Conservation (phyloP, 1,284 basidiomycete species). For the Blastosporella zonata region DNA sequence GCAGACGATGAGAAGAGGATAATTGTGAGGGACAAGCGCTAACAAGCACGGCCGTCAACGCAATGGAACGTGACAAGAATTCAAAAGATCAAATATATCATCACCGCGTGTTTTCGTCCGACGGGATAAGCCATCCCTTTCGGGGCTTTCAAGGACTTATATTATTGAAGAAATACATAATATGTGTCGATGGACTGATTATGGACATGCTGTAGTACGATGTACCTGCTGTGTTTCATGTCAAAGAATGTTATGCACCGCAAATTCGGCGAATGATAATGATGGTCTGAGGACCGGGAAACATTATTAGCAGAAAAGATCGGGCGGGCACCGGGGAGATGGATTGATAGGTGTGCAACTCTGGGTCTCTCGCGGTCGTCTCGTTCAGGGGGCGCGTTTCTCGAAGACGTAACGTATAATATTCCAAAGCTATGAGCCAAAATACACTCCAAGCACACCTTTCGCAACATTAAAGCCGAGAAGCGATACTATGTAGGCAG, state of each 20-base stretch:
- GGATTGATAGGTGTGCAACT: not conserved
- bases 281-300: not conserved
- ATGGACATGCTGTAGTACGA: no score
- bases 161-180: not conserved
- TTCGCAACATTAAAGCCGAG: slow-evolving; percentile 88
- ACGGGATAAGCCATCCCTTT: slow-evolving; percentile 7
- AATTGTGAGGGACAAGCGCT: slow-evolving; percentile 13
- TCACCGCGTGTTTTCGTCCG: slow-evolving; percentile 10
- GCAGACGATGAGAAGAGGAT: slow-evolving; percentile 10
- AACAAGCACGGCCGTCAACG: slow-evolving; percentile 12
- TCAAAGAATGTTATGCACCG: not conserved
- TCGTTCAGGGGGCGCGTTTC: not conserved
- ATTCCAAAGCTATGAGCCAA: slow-evolving; percentile 47
- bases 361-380: no score
- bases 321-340: not conserved
- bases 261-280: not conserved
- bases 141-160: not conserved
- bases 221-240: not conserved
- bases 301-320: not conserved
- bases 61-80: slow-evolving; percentile 22
- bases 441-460: slow-evolving; percentile 75
- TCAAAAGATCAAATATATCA: slow-evolving; percentile 9
- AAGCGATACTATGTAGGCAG: slow-evolving; percentile 80
- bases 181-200: not conserved
- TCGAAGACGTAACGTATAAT: slow-evolving; percentile 2